Evolutionary conservation across 129 eudicot genomes (phyloP).

Genomic region (Centaurea solstitialis): DNA sequence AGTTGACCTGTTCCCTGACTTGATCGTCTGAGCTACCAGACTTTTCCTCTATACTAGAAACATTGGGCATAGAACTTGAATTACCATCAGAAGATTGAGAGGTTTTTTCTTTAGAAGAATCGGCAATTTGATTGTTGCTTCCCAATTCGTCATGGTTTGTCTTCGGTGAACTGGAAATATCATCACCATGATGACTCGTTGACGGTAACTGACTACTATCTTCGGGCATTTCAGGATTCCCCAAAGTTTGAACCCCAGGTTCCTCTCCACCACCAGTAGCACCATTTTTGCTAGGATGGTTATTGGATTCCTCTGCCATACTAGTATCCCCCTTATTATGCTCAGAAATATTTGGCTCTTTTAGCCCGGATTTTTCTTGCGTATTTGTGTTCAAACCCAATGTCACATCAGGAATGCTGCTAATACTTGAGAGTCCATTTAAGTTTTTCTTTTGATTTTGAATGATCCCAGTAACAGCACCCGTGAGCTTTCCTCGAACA

Average conservation of each 20-base stretch:
- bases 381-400: constrained; percentile 44
- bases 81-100: constrained; percentile 35
- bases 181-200: constrained; percentile 32
- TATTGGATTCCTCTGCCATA: constrained; percentile 27
- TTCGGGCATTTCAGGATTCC: constrained; percentile 22
- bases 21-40: constrained; percentile 30
- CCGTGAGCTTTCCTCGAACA: constrained; percentile 80
- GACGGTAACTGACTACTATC: constrained; percentile 33
- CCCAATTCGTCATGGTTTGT: constrained; percentile 22
- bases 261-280: constrained; percentile 26
- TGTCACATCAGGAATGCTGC: constrained; percentile 38
- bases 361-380: constrained; percentile 21
- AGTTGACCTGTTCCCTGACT: constrained; percentile 28
- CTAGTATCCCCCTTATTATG: constrained; percentile 29
- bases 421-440: constrained; percentile 40
- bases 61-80: constrained; percentile 28
- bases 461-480: constrained; percentile 67
- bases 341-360: constrained; percentile 39
- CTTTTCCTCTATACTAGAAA: constrained; percentile 27
- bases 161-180: constrained; percentile 29
- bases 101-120: constrained; percentile 28
- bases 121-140: constrained; percentile 17
- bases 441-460: constrained; percentile 51
- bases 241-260: constrained; percentile 33
- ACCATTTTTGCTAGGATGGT: constrained; percentile 31